Evolutionary conservation across 768 basidiomycete species (phyloP).

Genomic region (Hericium rajendrae): DNA sequence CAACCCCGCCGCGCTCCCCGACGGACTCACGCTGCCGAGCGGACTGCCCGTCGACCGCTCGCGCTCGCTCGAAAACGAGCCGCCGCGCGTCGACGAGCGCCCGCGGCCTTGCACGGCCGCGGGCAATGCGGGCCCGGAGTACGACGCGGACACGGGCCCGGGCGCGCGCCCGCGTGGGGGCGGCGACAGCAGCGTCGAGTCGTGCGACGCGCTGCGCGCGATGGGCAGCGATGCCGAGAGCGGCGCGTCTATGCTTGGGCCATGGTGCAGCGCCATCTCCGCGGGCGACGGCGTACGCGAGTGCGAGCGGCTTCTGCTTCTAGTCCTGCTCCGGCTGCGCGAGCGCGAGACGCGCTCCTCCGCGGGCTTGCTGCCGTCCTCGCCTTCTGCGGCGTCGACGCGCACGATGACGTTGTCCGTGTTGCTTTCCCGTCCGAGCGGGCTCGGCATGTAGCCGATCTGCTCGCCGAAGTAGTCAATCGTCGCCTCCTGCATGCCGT

Average conservation of each 20-base stretch:
- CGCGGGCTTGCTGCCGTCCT: background rate
- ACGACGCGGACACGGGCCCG: background rate
- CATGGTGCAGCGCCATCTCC: background rate
- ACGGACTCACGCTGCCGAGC: conserved; percentile 26
- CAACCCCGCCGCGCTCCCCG: conserved; percentile 16
- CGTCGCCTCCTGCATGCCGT: conserved; percentile 8
- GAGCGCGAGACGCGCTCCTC: background rate
- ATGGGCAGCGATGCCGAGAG: conserved; percentile 6
- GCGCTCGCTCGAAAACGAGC: conserved; percentile 14
- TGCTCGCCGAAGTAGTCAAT: background rate
- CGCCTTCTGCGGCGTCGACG: conserved; percentile 6
- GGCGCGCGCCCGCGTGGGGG: conserved; percentile 12
- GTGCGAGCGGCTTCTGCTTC: conserved; percentile 8
- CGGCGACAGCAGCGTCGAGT: conserved; percentile 14
- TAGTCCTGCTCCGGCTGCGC: conserved; percentile 10
- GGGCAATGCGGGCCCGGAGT: conserved; percentile 24
- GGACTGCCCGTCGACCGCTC: conserved; percentile 6
- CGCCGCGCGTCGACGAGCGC: conserved; percentile 28
- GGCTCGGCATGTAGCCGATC: conserved; percentile 5
- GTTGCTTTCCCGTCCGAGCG: background rate
- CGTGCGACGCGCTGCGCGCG: conserved; percentile 14
- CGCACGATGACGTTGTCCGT: background rate
- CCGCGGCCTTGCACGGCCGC: conserved; percentile 28
- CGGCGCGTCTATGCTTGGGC: background rate
- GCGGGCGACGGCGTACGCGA: conserved; percentile 15